These are phyloP conservation scores for Pichia membranifaciens DNA, from an alignment of 805 yeast species.

Conservation along the genomic window DNA sequence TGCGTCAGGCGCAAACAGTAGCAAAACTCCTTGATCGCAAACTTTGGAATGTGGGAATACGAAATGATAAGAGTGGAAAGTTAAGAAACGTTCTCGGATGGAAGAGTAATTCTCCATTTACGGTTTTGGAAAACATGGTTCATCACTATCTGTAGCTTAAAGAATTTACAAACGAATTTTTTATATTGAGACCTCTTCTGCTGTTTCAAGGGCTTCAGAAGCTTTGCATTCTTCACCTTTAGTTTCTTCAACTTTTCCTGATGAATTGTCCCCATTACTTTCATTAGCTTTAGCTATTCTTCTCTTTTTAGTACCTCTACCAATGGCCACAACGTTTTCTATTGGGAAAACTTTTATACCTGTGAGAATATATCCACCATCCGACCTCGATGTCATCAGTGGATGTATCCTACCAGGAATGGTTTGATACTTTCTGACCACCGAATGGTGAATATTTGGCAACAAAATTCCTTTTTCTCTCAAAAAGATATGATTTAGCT, in stretches of 20 bases:
- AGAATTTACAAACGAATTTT: background rate
- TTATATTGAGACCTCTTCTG: background rate
- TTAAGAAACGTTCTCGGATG: constrained; percentile 64
- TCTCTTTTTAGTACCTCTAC: constrained; percentile 50
- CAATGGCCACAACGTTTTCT: constrained; percentile 59
- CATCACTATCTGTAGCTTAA: constrained; percentile 8
- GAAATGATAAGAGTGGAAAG: constrained; percentile 45
- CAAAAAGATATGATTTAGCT: constrained; percentile 62
- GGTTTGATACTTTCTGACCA: constrained; percentile 85
- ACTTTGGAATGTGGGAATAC: constrained; percentile 40
- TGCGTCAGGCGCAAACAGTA: constrained; percentile 42
- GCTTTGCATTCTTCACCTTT: background rate
- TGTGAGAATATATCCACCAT: constrained; percentile 81
- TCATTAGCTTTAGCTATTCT: constrained; percentile 21
- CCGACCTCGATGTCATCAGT: constrained; percentile 85
- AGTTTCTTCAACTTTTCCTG: too few species aligned
- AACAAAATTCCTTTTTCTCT: constrained; percentile 69
- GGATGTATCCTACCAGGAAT: constrained; percentile 95
- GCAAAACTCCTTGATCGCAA: constrained; percentile 7
- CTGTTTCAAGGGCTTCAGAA: constrained; percentile 1
- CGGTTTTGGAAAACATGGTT: constrained; percentile 12
- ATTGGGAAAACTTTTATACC: constrained; percentile 76
- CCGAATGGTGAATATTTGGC: constrained; percentile 75
- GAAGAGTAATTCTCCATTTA: constrained; percentile 23
- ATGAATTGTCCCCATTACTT: constrained; percentile 5